Percentiles rank a stretch among this genome's conserved stretches.
Evolutionary conservation across 345 rosid species (phyloP).

Genomic region (Rhizophora apiculata): DNA sequence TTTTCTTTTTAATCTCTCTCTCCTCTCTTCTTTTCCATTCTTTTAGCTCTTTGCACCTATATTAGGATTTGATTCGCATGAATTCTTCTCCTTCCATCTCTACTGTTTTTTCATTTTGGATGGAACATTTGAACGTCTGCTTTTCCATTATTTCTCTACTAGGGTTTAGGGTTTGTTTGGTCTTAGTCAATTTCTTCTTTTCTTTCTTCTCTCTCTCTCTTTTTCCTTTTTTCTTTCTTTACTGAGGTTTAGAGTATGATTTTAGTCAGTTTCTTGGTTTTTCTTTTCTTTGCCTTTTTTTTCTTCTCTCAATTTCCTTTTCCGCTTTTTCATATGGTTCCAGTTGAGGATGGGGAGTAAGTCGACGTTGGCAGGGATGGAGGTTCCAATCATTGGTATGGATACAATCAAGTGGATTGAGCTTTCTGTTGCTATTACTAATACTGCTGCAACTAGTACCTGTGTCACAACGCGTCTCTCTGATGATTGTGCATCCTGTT

Average conservation of each 20-base stretch:
- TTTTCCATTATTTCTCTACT: no score
- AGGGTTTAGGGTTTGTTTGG: no score
- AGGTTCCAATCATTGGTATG: constrained; percentile 66
- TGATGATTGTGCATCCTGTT: constrained; percentile 57
- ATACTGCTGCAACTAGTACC: neutral
- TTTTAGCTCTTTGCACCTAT: no score
- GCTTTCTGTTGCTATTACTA: constrained; percentile 31
- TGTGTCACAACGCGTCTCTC: constrained; percentile 32
- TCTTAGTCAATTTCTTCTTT: no score
- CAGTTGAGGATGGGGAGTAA: constrained; percentile 7
- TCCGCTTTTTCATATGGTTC: neutral
- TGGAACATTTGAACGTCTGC: no score
- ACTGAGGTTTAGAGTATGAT: neutral
- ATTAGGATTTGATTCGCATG: no score
- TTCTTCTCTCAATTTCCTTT: neutral
- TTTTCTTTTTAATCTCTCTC: no score
- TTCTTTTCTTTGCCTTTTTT: neutral
- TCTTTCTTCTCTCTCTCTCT: no score
- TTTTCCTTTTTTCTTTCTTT: no score
- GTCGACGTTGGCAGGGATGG: constrained; percentile 48
- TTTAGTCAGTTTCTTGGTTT: neutral
- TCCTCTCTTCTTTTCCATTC: no score
- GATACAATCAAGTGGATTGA: constrained; percentile 66
- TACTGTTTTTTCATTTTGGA: no score
- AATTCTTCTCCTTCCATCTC: no score